Evolutionary conservation across 139 green algal genomes (phyloP).

Genomic region (Chlorella sp.): DNA sequence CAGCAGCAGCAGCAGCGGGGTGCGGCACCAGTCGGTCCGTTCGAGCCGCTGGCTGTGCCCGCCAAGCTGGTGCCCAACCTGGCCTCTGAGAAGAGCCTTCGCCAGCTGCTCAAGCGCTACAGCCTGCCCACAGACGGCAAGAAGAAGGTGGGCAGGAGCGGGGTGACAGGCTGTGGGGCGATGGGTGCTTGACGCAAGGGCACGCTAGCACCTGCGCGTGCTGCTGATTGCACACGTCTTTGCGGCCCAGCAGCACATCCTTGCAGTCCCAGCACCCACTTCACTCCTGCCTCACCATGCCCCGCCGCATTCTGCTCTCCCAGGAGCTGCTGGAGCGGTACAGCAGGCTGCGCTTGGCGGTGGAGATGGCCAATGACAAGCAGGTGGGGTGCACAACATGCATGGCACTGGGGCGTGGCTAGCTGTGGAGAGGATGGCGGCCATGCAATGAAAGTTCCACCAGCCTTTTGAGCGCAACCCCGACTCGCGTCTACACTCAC

Average conservation of each 20-base stretch:
- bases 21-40: background rate
- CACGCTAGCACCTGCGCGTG: background rate
- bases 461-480: no score
- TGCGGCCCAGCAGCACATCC: no score
- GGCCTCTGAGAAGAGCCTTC: conserved; percentile 38
- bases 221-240: no score
- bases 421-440: no score
- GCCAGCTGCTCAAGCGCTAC: conserved; percentile 29
- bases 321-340: conserved; percentile 51
- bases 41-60: conserved; percentile 41
- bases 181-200: no score
- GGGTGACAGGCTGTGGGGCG: no score
- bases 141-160: conserved; percentile 26
- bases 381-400: conserved; percentile 33
- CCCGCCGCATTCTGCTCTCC: no score
- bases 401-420: no score
- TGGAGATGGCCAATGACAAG: conserved; percentile 47
- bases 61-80: conserved; percentile 46
- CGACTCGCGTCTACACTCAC: no score
- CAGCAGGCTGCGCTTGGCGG: conserved; percentile 33
- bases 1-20: background rate
- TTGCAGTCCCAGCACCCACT: no score
- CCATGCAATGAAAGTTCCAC: no score
- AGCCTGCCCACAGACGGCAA: conserved; percentile 39
- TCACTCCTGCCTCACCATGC: no score